A percentile compares a stretch with the other conserved stretches of the same genome.
These are phyloP conservation scores for Nepenthes mirabilis DNA, from an alignment of 148 eudicot species.

Conservation along the genomic window DNA sequence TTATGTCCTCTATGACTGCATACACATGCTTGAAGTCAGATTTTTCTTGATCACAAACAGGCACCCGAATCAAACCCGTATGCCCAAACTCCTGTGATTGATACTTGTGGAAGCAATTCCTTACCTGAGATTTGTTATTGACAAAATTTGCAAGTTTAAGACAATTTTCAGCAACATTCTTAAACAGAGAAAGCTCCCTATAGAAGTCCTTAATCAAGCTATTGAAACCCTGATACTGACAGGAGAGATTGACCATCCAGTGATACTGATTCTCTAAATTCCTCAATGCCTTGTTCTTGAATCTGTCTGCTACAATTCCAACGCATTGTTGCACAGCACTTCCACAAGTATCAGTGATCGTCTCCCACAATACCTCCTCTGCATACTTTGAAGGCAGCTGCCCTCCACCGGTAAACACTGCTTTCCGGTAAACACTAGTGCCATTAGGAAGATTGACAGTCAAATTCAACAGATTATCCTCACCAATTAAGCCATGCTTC, in stretches of 20 bases:
- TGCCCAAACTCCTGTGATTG: conserved; percentile 61
- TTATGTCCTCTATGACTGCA: conserved; percentile 55
- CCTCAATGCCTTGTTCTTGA: conserved; percentile 58
- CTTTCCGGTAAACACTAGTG: conserved; percentile 60
- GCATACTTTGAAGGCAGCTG: conserved; percentile 53
- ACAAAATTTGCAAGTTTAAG: conserved; percentile 51
- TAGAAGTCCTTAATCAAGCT: conserved; percentile 73
- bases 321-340: conserved; percentile 58
- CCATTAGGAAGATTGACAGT: conserved; percentile 82
- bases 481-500: conserved; percentile 5
- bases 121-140: conserved; percentile 48
- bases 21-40: conserved; percentile 35
- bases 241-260: conserved; percentile 86
- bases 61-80: conserved; percentile 35
- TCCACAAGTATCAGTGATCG: conserved; percentile 57
- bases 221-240: conserved; percentile 66
- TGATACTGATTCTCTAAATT: conserved; percentile 68
- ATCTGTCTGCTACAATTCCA: conserved; percentile 80
- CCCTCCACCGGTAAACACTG: conserved; percentile 47
- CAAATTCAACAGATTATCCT: conserved; percentile 62
- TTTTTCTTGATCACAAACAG: conserved; percentile 19
- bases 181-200: conserved; percentile 68
- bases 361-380: conserved; percentile 76
- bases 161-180: conserved; percentile 57
- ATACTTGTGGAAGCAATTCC: conserved; percentile 51